Base-by-base conservation (phyloP, 2,329 filamentous ascomycete species). In the Botrytis cinerea region DNA sequence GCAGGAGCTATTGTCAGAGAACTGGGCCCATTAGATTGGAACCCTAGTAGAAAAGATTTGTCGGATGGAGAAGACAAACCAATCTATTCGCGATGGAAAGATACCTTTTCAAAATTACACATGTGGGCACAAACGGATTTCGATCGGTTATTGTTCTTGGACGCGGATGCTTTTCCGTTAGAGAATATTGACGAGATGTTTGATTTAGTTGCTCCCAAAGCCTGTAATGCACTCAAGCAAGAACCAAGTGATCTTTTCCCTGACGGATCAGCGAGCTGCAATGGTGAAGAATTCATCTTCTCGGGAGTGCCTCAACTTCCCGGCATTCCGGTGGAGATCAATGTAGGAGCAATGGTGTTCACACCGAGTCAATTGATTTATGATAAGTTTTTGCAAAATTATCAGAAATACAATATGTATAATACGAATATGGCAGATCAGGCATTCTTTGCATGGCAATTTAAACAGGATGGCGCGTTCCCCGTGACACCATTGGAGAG, bases 121-220 rank as follows among this genome's bases (percentile, higher is more conserved):
- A 59, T 76, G 43, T 76, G 75, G 75, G 74, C 70, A 4, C 71
- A 74, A 22, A 68, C 71, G 1, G 75, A 76, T 48, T 76, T 73
- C 63, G 46, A 74, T 28, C 54, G 73, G 7, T 60, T 75, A 7
- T 32, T 73, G 0, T 75, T 75, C 22, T 28, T 76, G 1, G 74
- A 75, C 25, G 72, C 74, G 5, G 75, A 76, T 61, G 75, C 75
- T 7, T 76, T 76, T 40, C 75, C 75, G 1, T 43, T 76, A 8
- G 54, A 43, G 20, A 76, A 76, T 35, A 70, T 74, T 38, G 75
- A 76, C 28, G 72, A 71, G 28, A 76, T 76, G 57, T 75, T 76
- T 51, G 57, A 74, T 5, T 35, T 74, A 18, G 74, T 64, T 8
- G 57, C 63, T 12, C 63, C 66, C 10, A 72, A 72, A 46, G 22